Evolutionary conservation across 108 stramenopile genomes (phyloP), one percentile per base, ranked within the genome.

Genomic region (Mediolabrus comicus): DNA sequence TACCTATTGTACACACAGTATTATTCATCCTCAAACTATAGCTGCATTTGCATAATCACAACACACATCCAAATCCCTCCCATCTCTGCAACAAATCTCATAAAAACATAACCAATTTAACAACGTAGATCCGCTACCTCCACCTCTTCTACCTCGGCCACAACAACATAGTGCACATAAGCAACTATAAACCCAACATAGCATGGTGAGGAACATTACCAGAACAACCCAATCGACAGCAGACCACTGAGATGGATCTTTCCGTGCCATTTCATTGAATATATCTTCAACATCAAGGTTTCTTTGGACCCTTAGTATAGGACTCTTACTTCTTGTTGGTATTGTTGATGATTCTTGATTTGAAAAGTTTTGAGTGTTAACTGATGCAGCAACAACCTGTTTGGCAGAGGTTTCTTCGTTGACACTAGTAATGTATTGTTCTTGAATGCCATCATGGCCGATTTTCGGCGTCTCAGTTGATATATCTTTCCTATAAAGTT

Each of bases 261-360:
- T 58, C 11, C 54, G 29, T 36, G 79, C 65, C 79, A 73, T 80
- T 53, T 66, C 78, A 22, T 62, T 68, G 22, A 79, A 67, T 1
- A 72, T 57, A 32, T 72, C 78, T 53, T 79, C 78, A 19, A 79
- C 24, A 35, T 79, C 78, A 58, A 49, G 51, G n/a, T n/a, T n/a
- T n/a, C n/a, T n/a, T n/a, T n/a, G n/a, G n/a, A n/a, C n/a, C n/a
- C n/a, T n/a, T n/a, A n/a, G n/a, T n/a, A n/a, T n/a, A n/a, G n/a
- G n/a, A n/a, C n/a, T n/a, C n/a, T n/a, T n/a, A n/a, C n/a, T n/a
- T n/a, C n/a, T n/a, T n/a, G n/a, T n/a, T n/a, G n/a, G n/a, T n/a
- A n/a, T n/a, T n/a, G n/a, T n/a, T n/a, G n/a, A n/a, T n/a, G n/a
- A n/a, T n/a, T n/a, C n/a, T n/a, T n/a, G n/a, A n/a, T n/a, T n/a